Conservation (phyloP, 23 red algal genomes). For the Gracilaria gracilis region DNA sequence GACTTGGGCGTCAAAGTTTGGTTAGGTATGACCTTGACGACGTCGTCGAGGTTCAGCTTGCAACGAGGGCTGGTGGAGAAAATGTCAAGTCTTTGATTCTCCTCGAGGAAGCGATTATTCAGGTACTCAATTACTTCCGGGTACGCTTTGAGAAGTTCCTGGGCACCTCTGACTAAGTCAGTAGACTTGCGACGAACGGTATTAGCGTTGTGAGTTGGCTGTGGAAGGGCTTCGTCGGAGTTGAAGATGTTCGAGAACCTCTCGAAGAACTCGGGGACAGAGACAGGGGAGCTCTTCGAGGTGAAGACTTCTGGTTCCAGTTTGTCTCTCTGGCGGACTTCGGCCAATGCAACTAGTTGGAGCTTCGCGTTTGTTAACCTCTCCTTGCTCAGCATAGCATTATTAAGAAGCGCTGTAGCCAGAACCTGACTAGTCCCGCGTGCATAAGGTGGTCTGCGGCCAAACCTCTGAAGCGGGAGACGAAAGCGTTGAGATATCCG, state of each 20-base stretch:
- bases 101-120: background rate
- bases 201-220: background rate
- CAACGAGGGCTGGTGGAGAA: background rate
- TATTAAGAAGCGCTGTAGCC: background rate
- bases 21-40: background rate
- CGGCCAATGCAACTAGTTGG: background rate
- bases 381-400: background rate
- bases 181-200: conserved; percentile 16
- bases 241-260: background rate
- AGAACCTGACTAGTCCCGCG: background rate
- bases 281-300: background rate
- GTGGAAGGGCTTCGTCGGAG: background rate
- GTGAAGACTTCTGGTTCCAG: background rate
- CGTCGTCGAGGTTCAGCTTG: background rate
- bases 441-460: background rate
- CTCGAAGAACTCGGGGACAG: background rate
- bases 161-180: background rate
- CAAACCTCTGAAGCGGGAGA: background rate
- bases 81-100: background rate
- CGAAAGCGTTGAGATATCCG: too few species aligned
- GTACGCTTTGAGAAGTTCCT: background rate
- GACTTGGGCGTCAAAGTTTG: background rate
- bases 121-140: background rate
- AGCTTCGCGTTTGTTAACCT: background rate
- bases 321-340: background rate